Base-by-base conservation (phyloP, 2,329 filamentous ascomycete species). In the Fusarium sp. region DNA sequence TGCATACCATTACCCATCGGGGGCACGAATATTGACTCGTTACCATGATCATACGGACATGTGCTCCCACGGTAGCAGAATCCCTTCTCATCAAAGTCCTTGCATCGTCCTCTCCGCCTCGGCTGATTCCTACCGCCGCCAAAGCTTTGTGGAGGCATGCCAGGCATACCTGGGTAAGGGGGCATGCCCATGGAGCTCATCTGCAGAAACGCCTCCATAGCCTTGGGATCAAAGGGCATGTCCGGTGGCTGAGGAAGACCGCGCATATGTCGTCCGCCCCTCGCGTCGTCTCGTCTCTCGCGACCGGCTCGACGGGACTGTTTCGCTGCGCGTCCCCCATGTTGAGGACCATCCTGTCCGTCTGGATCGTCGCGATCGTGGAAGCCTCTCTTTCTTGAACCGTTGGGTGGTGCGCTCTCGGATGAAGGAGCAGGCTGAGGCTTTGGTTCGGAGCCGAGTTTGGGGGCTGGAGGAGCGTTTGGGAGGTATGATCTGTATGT, bases 81-180 rank as follows among this genome's bases (percentile, higher is more conserved):
- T 0, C 94, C 94, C 75, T 93, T 93, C 1, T 84, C 89, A 67
- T 94, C 92, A 76, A 93, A 95, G 80, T 94, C 92, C 67, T 89
- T 86, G 78, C 93, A 95, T 67, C 90, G 86, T 66, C 86, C 82
- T 72, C 83, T 85, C 58, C 81, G 84, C 66, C 83, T 83, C 43
- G 79, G 79, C 45, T 80, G 78, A 67, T 37, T 73, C 63, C 65
- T 74, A 14, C 64, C 69, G n/a, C 74, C 75, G 18, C 68, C 70
- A 29, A 76, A 73, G 22, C 81, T 77, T 14, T 72, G 74, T 29
- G 72, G 76, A 76, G 83, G 72, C 81, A 85, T 76, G 67, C 84
- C 83, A 77, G 85, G 82, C 75, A 89, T 82, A 4, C 73, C 76
- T 5, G 81, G 76, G 56, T 80, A 81, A 45, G 41, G 20, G 4